Conservation (phyloP, 441 rosid species). For the Cnidoscolus chayamansa region DNA sequence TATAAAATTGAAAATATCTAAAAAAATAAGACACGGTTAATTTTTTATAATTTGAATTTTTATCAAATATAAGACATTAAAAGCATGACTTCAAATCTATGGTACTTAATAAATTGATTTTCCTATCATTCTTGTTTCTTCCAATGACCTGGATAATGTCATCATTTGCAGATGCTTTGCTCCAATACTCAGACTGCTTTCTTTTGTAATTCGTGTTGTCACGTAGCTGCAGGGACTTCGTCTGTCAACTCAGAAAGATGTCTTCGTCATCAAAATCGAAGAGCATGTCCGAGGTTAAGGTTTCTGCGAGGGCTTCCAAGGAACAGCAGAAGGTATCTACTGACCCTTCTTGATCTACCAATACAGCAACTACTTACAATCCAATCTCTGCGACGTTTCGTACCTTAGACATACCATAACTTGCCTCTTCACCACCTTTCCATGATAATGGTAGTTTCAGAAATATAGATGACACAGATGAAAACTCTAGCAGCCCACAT, state of each 20-base stretch:
- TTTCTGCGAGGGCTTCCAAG: constrained; percentile 35
- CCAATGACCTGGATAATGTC: too few relatives aligned
- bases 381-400: constrained; percentile 66
- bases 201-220: not conserved
- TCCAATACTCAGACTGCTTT: too few relatives aligned
- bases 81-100: too few relatives aligned
- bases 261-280: constrained; percentile 60
- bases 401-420: constrained; percentile 47
- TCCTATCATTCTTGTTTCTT: too few relatives aligned
- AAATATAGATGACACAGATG: constrained; percentile 66
- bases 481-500: constrained; percentile 38
- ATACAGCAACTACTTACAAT: constrained; percentile 53
- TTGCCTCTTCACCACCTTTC: constrained; percentile 36
- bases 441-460: constrained; percentile 55
- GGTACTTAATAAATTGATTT: too few relatives aligned
- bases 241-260: constrained; percentile 40
- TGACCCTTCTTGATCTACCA: constrained; percentile 44
- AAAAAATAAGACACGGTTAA: too few relatives aligned
- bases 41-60: too few relatives aligned
- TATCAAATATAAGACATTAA: too few relatives aligned
- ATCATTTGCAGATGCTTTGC: too few relatives aligned
- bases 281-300: constrained; percentile 48
- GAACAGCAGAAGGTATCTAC: constrained; percentile 48
- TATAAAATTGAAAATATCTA: too few relatives aligned
- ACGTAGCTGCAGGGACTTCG: not conserved